Evolutionary conservation across 345 rosid genomes (phyloP).

Genomic region (Mangifera indica): DNA sequence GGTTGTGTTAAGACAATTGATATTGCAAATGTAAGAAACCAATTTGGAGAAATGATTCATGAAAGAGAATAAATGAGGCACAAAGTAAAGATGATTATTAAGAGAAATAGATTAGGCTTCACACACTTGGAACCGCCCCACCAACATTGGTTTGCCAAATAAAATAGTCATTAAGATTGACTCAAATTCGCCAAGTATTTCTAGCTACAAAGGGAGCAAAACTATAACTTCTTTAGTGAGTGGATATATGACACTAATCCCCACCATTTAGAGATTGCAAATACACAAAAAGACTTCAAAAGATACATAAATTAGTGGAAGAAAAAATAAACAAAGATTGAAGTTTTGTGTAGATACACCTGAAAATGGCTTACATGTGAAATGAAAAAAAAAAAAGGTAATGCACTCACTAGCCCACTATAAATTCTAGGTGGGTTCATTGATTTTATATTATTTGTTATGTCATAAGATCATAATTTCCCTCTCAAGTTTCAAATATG

Average conservation of each 20-base stretch:
- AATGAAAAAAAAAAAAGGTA: not conserved
- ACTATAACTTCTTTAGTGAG: slow-evolving; percentile 18
- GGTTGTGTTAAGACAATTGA: no score
- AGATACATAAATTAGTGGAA: slow-evolving; percentile 28
- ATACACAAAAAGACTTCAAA: not conserved
- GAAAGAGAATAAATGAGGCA: not conserved
- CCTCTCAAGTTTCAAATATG: not conserved
- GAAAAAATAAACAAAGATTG: no score
- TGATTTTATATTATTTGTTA: not conserved
- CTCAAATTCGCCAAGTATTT: not conserved
- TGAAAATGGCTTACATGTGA: slow-evolving; percentile 18
- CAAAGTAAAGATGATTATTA: not conserved
- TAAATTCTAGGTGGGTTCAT: not conserved
- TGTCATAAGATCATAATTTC: not conserved
- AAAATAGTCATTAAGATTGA: slow-evolving; percentile 7
- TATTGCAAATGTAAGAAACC: no score
- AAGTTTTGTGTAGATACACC: slow-evolving; percentile 6
- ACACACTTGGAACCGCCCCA: slow-evolving; percentile 30
- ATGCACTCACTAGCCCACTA: slow-evolving; percentile 29
- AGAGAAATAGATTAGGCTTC: not conserved
- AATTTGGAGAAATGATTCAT: not conserved
- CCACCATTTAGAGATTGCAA: slow-evolving; percentile 23
- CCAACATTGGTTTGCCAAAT: slow-evolving; percentile 31
- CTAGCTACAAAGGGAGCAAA: not conserved
- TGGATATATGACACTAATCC: slow-evolving; percentile 29